Conservation (phyloP, 495 filamentous ascomycete species). For the Xanthoparmelia taractica region DNA sequence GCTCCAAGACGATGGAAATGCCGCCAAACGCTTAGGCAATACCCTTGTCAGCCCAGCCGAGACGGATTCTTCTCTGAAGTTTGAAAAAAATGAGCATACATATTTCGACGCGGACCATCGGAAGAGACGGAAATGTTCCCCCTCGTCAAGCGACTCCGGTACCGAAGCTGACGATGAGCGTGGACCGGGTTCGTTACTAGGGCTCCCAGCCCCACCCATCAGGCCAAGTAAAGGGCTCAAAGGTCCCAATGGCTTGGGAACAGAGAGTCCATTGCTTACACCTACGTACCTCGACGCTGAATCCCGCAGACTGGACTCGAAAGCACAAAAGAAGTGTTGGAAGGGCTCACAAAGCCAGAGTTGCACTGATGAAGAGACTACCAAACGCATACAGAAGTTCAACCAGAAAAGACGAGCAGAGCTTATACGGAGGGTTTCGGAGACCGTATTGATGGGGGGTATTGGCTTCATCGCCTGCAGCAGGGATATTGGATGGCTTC, state of each 20-base stretch:
- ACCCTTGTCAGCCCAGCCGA: background rate
- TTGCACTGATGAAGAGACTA: constrained; percentile 19
- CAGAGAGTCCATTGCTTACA: constrained; percentile 51
- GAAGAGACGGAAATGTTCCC: constrained; percentile 37
- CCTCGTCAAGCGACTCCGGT: constrained; percentile 71
- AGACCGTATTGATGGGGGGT: constrained; percentile 36
- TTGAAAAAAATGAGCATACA: constrained; percentile 23
- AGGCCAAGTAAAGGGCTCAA: constrained; percentile 66
- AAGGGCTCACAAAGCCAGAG: constrained; percentile 15
- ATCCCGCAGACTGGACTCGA: constrained; percentile 21
- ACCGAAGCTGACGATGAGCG: constrained; percentile 88
- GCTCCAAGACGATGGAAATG: constrained; percentile 10
- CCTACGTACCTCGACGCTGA: constrained; percentile 54
- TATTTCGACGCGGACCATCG: constrained; percentile 25
- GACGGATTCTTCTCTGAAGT: constrained; percentile 1
- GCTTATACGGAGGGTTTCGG: constrained; percentile 39
- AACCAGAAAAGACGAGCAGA: constrained; percentile 36
- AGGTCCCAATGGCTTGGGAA: constrained; percentile 25
- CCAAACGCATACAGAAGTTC: constrained; percentile 30
- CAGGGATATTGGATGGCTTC: constrained; percentile 3
- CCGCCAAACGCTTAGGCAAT: background rate
- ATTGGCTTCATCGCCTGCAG: constrained; percentile 20
- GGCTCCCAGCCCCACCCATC: constrained; percentile 65
- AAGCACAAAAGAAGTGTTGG: constrained; percentile 17
- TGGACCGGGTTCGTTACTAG: constrained; percentile 55